These are phyloP conservation scores for Pyrenochaeta sp. DNA, from an alignment of 2,329 filamentous ascomycete species.

Conservation along the genomic window DNA sequence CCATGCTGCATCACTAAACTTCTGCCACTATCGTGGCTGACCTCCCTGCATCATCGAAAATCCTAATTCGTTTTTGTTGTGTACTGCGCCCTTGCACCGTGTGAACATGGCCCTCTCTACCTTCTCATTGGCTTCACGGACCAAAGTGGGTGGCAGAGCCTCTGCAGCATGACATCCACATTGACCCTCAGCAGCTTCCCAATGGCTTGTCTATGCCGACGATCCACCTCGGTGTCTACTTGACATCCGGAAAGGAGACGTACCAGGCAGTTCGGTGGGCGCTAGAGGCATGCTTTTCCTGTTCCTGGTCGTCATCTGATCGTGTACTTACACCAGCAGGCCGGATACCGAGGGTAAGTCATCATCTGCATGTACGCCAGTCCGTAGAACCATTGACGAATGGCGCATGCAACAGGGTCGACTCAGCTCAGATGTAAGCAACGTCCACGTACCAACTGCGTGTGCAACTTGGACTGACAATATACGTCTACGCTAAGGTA, in stretches of 20 bases:
- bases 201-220: conserved; percentile 74
- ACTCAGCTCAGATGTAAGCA: conserved; percentile 65
- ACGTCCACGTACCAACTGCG: background rate
- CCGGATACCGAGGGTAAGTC: conserved; percentile 56
- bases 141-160: too few relatives aligned
- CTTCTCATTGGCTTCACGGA: conserved; percentile 55
- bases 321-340: conserved; percentile 41
- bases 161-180: too few relatives aligned
- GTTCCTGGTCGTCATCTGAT: conserved; percentile 17
- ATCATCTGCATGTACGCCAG: conserved; percentile 13
- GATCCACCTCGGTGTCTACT: conserved; percentile 78
- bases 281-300: conserved; percentile 56
- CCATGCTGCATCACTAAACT: conserved; percentile 22
- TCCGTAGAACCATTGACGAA: conserved; percentile 30
- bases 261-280: conserved; percentile 65
- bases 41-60: conserved; percentile 36
- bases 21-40: conserved; percentile 28
- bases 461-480: background rate
- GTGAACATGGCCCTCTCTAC: conserved; percentile 42
- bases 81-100: conserved; percentile 16
- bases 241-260: conserved; percentile 71
- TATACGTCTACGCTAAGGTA: conserved; percentile 32
- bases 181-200: conserved; percentile 50
- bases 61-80: conserved; percentile 18
- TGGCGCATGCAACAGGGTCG: conserved; percentile 52